phyloP scores from a whole-genome alignment of 31 red algal genomes.

The Bonnemaisonia californica region DNA sequence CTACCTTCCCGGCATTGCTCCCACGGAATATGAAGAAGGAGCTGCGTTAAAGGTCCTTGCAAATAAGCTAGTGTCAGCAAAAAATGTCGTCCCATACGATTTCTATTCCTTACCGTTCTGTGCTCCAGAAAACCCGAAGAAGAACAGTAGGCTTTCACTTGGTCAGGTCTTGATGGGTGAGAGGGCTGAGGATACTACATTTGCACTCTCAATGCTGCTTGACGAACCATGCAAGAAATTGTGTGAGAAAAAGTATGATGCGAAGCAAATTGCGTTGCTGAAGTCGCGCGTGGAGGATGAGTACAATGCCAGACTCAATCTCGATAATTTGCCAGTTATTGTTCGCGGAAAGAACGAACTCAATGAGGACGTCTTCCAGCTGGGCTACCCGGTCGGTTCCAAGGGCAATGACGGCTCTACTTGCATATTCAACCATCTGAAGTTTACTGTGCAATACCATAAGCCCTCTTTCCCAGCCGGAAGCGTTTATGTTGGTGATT shows the following conservation, averaged over 20 bases:
- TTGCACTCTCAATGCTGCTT: constrained; percentile 73
- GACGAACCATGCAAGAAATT: constrained; percentile 80
- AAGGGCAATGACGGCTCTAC: constrained; percentile 8
- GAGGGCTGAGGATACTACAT: constrained; percentile 71
- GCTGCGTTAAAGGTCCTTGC: constrained; percentile 52
- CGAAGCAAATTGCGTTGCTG: constrained; percentile 56
- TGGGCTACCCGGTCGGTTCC: constrained; percentile 69
- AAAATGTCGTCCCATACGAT: constrained; percentile 80
- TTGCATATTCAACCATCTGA: constrained; percentile 86
- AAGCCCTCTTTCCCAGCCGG: constrained; percentile 41
- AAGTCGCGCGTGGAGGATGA: constrained; percentile 64
- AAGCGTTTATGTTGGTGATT: constrained; percentile 32
- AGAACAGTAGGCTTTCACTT: constrained; percentile 56
- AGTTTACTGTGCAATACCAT: constrained; percentile 85
- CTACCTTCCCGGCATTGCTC: constrained; percentile 94
- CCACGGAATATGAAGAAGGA: constrained; percentile 73
- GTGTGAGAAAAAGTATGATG: constrained; percentile 76
- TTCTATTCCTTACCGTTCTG: constrained; percentile 93
- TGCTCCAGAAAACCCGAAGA: constrained; percentile 58
- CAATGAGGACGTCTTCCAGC: constrained; percentile 62
- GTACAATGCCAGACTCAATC: constrained; percentile 74
- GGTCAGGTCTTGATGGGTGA: constrained; percentile 93
- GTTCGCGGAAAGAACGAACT: constrained; percentile 56
- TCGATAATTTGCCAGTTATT: constrained; percentile 92
- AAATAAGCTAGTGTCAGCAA: constrained; percentile 83